These are phyloP conservation scores for Botrytis hyacinthi DNA, from an alignment of 2,329 filamentous ascomycete species.

Conservation along the genomic window DNA sequence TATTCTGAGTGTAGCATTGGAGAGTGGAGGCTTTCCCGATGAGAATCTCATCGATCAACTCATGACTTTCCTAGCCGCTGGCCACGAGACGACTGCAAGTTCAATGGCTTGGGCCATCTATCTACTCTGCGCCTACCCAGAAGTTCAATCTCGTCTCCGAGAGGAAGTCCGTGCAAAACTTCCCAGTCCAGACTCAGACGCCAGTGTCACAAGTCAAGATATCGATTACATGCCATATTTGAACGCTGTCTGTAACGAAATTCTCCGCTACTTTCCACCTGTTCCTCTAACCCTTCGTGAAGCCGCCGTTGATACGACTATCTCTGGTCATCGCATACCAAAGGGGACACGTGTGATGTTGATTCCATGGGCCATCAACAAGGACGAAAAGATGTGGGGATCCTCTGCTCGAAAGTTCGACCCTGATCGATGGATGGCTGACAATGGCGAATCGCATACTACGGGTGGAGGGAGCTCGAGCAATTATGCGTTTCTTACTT, in stretches of 20 bases:
- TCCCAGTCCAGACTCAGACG: conserved; percentile 46
- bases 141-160: conserved; percentile 65
- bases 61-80: conserved; percentile 85
- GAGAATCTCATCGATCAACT: conserved; percentile 83
- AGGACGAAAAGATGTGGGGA: conserved; percentile 70
- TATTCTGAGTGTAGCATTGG: conserved; percentile 77
- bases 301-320: conserved; percentile 60
- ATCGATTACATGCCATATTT: conserved; percentile 77
- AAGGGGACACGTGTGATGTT: conserved; percentile 69
- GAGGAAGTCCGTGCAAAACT: conserved; percentile 63
- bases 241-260: conserved; percentile 74
- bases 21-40: conserved; percentile 72
- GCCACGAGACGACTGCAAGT: conserved; percentile 76
- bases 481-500: conserved; percentile 78
- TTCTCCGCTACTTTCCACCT: conserved; percentile 69
- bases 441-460: conserved; percentile 44
- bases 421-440: conserved; percentile 72
- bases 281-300: conserved; percentile 70
- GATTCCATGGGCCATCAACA: conserved; percentile 66
- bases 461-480: conserved; percentile 66
- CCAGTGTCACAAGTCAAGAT: conserved; percentile 51
- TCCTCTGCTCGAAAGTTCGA: conserved; percentile 71
- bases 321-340: conserved; percentile 64
- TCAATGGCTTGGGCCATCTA: conserved; percentile 75
- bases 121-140: conserved; percentile 62